Conservation (phyloP, 805 yeast genomes). For the Saturnispora galanensis region DNA sequence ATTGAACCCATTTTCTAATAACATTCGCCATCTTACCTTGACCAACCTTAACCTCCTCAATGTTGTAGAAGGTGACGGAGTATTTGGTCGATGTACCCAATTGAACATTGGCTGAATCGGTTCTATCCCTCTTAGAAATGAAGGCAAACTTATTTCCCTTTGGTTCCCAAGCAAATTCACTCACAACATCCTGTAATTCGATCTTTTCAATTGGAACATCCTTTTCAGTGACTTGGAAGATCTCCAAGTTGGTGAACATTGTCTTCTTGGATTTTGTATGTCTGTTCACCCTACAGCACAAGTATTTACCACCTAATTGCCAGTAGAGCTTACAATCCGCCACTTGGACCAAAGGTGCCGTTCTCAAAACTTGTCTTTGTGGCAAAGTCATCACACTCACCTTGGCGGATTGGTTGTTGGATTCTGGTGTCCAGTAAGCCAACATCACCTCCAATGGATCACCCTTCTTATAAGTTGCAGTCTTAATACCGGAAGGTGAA, state of each 20-base stretch:
- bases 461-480: slow-evolving; percentile 43
- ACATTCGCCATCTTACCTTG: slow-evolving; percentile 13
- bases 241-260: slow-evolving; percentile 80
- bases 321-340: slow-evolving; percentile 84
- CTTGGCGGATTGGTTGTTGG: slow-evolving; percentile 82
- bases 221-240: slow-evolving; percentile 78
- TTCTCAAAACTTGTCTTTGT: slow-evolving; percentile 71
- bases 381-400: slow-evolving; percentile 87
- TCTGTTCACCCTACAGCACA: slow-evolving; percentile 94
- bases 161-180: slow-evolving; percentile 95
- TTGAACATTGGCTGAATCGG: slow-evolving; percentile 32
- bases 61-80: slow-evolving; percentile 64
- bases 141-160: slow-evolving; percentile 76
- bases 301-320: slow-evolving; percentile 77
- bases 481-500: slow-evolving; percentile 79
- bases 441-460: slow-evolving; percentile 54
- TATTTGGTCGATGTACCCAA: slow-evolving; percentile 55
- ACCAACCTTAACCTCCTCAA: slow-evolving; percentile 48
- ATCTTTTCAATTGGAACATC: slow-evolving; percentile 91
- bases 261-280: slow-evolving; percentile 94
- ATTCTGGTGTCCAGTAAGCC: slow-evolving; percentile 96
- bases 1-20: slow-evolving; percentile 33
- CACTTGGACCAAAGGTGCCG: slow-evolving; percentile 91
- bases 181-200: slow-evolving; percentile 82
- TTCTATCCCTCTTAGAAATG: slow-evolving; percentile 51